Conservation (phyloP, 192 early-diverging fungal species). For the Spizellomyces sp. region DNA sequence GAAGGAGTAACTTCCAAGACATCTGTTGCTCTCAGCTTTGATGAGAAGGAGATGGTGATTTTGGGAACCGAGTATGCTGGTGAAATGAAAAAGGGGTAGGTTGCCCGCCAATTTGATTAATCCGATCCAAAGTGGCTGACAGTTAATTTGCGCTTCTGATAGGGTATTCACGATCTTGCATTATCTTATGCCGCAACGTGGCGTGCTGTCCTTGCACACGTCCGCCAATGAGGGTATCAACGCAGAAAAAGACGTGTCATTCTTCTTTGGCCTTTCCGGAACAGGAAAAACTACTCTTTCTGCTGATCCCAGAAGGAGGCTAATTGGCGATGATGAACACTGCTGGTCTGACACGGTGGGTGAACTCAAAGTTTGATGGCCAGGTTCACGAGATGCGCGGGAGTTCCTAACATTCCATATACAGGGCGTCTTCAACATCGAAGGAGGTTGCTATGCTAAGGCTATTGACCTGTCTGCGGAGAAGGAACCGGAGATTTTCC, state of each 20-base stretch:
- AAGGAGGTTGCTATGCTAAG: conserved; percentile 97
- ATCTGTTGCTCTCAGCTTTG: conserved; percentile 83
- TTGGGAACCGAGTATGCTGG: conserved; percentile 94
- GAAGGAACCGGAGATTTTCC: conserved; percentile 96
- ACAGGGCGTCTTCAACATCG: conserved; percentile 93
- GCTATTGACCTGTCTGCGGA: conserved; percentile 86
- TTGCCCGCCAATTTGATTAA: background rate
- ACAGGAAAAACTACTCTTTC: conserved; percentile 85
- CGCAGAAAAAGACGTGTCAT: conserved; percentile 74
- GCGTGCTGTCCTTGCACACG: conserved; percentile 78
- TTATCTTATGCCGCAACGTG: conserved; percentile 89
- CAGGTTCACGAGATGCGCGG: too few species aligned
- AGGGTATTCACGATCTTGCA: conserved; percentile 92
- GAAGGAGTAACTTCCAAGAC: conserved; percentile 86
- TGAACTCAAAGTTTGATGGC: too few species aligned
- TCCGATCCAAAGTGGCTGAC: background rate
- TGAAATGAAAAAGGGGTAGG: conserved; percentile 91
- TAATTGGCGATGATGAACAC: conserved; percentile 97
- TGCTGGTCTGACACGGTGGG: conserved; percentile 93
- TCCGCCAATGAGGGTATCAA: conserved; percentile 82
- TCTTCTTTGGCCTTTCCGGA: conserved; percentile 94
- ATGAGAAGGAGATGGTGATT: conserved; percentile 87
- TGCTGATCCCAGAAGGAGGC: conserved; percentile 77
- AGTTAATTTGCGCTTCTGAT: too few species aligned
- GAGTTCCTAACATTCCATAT: too few species aligned